A percentile compares a stretch with the other conserved stretches of the same genome.
Conservation (phyloP, 1,139 yeast genomes). For the Suhomyces terraborum region DNA sequence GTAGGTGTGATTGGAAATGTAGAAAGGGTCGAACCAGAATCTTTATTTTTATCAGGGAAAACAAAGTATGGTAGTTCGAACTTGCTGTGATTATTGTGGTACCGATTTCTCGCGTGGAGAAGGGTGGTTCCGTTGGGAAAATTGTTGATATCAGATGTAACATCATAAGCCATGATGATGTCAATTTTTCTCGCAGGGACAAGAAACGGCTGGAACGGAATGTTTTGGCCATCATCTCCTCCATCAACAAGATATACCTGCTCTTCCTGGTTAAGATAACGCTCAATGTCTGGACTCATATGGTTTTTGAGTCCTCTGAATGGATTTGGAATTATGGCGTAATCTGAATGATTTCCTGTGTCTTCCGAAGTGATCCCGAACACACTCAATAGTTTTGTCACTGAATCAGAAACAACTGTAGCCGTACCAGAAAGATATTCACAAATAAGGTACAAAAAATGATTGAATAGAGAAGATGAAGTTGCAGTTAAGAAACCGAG, state of each 20-base stretch:
- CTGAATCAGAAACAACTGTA: conserved; percentile 41
- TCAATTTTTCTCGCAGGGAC: conserved; percentile 34
- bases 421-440: conserved; percentile 40
- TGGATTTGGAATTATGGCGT: conserved; percentile 80
- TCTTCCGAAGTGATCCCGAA: conserved; percentile 47
- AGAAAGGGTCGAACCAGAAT: conserved; percentile 7
- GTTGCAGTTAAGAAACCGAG: conserved; percentile 74
- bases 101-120: conserved; percentile 24
- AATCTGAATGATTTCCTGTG: conserved; percentile 52
- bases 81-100: conserved; percentile 20
- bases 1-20: conserved; percentile 45
- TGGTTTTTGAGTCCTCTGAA: conserved; percentile 45
- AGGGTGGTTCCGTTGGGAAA: conserved; percentile 44
- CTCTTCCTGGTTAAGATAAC: conserved; percentile 17
- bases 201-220: conserved; percentile 44
- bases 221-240: conserved; percentile 48
- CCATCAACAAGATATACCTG: conserved; percentile 45
- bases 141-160: conserved; percentile 40
- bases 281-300: conserved; percentile 2
- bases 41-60: conserved; percentile 1
- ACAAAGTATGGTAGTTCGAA: conserved; percentile 23
- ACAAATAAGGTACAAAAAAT: conserved; percentile 51
- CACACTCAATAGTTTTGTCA: conserved; percentile 45
- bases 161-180: conserved; percentile 39
- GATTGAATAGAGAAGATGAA: conserved; percentile 70